phyloP scores from a whole-genome alignment of 352 stramenopile genomes.

The Peronospora tabacina region DNA sequence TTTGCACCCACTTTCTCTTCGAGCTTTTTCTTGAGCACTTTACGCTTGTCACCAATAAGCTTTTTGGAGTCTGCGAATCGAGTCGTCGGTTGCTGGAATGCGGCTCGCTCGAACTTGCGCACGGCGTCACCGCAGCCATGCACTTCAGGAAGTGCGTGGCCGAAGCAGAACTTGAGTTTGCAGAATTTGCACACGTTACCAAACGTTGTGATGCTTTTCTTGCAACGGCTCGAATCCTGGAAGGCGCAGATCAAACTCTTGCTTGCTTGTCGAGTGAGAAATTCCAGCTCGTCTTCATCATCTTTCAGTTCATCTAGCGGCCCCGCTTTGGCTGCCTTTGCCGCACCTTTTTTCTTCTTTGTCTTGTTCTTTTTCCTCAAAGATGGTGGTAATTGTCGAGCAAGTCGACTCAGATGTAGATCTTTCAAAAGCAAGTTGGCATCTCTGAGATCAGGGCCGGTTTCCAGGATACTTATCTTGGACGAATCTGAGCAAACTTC shows the following conservation, averaged over 20 bases:
- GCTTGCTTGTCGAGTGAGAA: constrained; percentile 53
- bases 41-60: constrained; percentile 46
- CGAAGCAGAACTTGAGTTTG: constrained; percentile 83
- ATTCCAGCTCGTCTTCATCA: constrained; percentile 62
- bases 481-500: constrained; percentile 1
- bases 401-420: constrained; percentile 52
- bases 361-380: constrained; percentile 40
- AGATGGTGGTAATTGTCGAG: constrained; percentile 28
- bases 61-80: constrained; percentile 17
- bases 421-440: constrained; percentile 50
- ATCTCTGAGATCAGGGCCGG: constrained; percentile 16
- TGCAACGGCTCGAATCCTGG: constrained; percentile 37
- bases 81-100: constrained; percentile 40
- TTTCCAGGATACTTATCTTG: constrained; percentile 1
- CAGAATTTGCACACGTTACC: constrained; percentile 75
- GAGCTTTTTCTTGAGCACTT: constrained; percentile 66
- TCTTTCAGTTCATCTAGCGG: constrained; percentile 31
- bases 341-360: constrained; percentile 42
- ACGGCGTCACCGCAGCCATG: constrained; percentile 73
- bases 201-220: constrained; percentile 51
- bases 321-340: constrained; percentile 23
- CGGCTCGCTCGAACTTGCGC: constrained; percentile 43
- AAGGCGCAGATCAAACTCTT: constrained; percentile 50
- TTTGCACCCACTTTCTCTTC: constrained; percentile 52
- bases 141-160: constrained; percentile 61